A percentile compares a stretch with the other conserved stretches of the same genome.
Evolutionary conservation across 2,329 filamentous ascomycete genomes (phyloP).

Genomic region (Verticillium dahliae): DNA sequence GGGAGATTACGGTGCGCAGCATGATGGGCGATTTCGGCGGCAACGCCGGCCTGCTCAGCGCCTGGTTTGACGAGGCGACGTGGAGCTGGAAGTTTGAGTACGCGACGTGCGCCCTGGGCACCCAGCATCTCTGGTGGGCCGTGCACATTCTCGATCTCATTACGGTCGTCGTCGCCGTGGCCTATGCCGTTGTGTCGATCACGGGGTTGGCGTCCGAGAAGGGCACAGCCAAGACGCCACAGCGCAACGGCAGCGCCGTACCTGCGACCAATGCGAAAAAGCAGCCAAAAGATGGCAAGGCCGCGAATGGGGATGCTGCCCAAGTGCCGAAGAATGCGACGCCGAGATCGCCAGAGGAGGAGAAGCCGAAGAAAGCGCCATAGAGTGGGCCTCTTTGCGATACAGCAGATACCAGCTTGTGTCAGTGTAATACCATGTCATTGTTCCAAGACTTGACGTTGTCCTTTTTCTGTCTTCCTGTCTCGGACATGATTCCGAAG

Average conservation of each 20-base stretch:
- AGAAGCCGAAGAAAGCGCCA: neutral
- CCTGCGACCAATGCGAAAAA: neutral
- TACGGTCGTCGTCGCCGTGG: constrained; percentile 23
- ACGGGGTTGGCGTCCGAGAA: neutral
- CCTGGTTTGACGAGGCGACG: constrained; percentile 73
- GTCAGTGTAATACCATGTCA: neutral
- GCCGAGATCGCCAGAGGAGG: neutral
- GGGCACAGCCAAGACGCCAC: neutral
- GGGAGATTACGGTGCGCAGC: constrained; percentile 88
- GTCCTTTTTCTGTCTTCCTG: no score
- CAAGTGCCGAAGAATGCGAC: neutral
- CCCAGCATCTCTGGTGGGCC: constrained; percentile 91
- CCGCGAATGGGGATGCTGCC: neutral
- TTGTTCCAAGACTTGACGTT: neutral
- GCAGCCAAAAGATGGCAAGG: neutral
- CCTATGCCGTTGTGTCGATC: constrained; percentile 16
- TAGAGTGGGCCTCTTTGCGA: neutral
- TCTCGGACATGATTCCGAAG: neutral
- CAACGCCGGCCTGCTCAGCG: constrained; percentile 79
- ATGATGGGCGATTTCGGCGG: constrained; percentile 99
- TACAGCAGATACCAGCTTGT: neutral
- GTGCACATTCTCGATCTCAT: constrained; percentile 68
- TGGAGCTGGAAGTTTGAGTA: constrained; percentile 83
- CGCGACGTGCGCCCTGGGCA: constrained; percentile 68
- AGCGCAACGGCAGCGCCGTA: neutral